A percentile compares a stretch with the other conserved stretches of the same genome.
These are phyloP conservation scores for Asterella californica DNA, from an alignment of 225 moss, liverwort and hornwort genomes.

Conservation along the genomic window DNA sequence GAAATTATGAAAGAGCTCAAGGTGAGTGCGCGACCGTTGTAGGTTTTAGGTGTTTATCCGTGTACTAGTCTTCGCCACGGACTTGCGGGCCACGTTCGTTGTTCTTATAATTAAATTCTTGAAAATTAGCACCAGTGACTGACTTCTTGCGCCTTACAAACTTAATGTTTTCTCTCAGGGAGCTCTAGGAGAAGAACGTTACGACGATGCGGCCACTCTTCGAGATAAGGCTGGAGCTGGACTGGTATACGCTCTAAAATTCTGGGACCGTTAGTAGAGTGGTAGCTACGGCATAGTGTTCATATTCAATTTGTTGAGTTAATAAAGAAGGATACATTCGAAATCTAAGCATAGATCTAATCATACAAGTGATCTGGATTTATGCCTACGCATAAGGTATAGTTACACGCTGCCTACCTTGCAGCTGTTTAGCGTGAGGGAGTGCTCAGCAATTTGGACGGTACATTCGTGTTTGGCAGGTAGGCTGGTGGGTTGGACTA, in stretches of 20 bases:
- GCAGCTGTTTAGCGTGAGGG: not conserved
- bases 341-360: not conserved
- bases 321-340: too few relatives aligned
- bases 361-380: not conserved
- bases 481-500: slow-evolving; percentile 99
- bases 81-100: not conserved
- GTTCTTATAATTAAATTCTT: too few relatives aligned
- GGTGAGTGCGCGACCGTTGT: slow-evolving; percentile 34
- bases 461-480: slow-evolving; percentile 39
- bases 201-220: slow-evolving; percentile 70
- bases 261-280: not conserved
- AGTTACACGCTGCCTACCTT: not conserved
- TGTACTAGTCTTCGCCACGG: not conserved
- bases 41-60: not conserved
- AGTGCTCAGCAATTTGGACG: not conserved
- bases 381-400: too few relatives aligned
- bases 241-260: slow-evolving; percentile 52
- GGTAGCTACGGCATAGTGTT: not conserved
- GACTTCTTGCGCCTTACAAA: too few relatives aligned
- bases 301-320: too few relatives aligned
- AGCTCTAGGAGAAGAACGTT: slow-evolving; percentile 84
- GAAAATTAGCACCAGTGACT: too few relatives aligned
- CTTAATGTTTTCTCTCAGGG: slow-evolving; percentile 41
- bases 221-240: slow-evolving; percentile 92
- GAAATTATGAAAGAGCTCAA: slow-evolving; percentile 78